Evolutionary conservation across 2,329 filamentous ascomycete species (phyloP).

Genomic region (Fusarium citri): DNA sequence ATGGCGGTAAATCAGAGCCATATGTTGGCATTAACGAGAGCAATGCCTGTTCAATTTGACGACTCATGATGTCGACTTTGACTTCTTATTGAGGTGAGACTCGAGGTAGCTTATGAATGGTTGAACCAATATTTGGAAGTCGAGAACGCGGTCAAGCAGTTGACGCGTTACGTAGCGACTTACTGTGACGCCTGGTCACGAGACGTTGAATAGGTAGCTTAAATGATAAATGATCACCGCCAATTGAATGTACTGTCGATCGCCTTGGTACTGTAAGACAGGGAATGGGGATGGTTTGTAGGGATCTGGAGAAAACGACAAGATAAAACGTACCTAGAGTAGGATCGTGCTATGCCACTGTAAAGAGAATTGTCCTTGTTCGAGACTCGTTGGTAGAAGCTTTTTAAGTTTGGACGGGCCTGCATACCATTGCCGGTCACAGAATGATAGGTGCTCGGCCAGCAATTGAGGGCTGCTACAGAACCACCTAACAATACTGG

Average conservation of each 20-base stretch:
- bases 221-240: slow-evolving; percentile 11
- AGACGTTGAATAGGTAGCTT: slow-evolving; percentile 6
- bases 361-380: background rate
- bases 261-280: slow-evolving; percentile 15
- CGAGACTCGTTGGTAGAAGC: background rate
- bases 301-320: background rate
- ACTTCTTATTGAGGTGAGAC: background rate
- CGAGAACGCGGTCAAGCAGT: slow-evolving; percentile 17
- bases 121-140: slow-evolving; percentile 8
- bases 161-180: slow-evolving; percentile 22
- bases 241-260: slow-evolving; percentile 24
- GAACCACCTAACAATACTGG: background rate
- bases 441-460: background rate
- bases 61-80: slow-evolving; percentile 64
- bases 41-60: slow-evolving; percentile 78
- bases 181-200: slow-evolving; percentile 36
- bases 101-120: background rate
- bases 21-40: slow-evolving; percentile 80
- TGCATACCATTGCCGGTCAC: slow-evolving; percentile 11
- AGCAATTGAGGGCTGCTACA: background rate
- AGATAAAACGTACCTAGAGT: background rate
- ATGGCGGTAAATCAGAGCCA: slow-evolving; percentile 72
- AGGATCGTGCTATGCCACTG: background rate
- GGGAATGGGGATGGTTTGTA: slow-evolving; percentile 12
- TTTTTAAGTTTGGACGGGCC: background rate